Conservation (phyloP, 768 basidiomycete species). For the Dioszegia hungarica region DNA sequence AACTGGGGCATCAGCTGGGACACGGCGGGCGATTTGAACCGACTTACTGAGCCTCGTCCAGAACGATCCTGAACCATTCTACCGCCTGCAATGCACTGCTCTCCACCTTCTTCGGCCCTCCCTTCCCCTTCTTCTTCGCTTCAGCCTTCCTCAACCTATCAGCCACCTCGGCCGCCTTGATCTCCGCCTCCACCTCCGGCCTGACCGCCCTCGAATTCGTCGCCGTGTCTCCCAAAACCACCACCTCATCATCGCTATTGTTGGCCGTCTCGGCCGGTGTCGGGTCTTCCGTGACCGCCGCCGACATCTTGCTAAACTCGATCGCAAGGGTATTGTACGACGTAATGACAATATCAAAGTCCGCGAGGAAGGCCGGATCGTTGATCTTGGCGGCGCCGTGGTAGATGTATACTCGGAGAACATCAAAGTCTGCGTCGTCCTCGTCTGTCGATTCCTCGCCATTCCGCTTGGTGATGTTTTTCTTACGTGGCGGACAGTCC, state of each 20-base stretch:
- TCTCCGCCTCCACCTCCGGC: conserved; percentile 47
- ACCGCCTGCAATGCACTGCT: conserved; percentile 85
- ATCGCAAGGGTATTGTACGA: conserved; percentile 93
- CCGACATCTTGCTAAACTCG: conserved; percentile 86
- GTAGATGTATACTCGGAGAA: conserved; percentile 72
- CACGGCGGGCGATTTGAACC: not conserved
- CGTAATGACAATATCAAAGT: conserved; percentile 96
- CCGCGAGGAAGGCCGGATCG: conserved; percentile 78
- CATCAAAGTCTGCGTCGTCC: conserved; percentile 46
- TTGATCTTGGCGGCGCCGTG: conserved; percentile 84
- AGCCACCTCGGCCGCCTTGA: conserved; percentile 44
- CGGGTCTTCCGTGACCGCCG: conserved; percentile 59
- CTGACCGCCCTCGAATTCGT: conserved; percentile 50
- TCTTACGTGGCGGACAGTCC: conserved; percentile 26
- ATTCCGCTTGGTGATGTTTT: conserved; percentile 34
- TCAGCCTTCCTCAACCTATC: conserved; percentile 59
- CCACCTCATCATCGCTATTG: conserved; percentile 59
- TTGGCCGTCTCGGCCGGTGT: conserved; percentile 41
- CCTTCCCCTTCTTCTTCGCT: conserved; percentile 57
- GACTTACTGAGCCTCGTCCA: conserved; percentile 91
- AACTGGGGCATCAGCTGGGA: conserved; percentile 56
- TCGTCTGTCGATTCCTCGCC: conserved; percentile 31
- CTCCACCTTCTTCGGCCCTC: conserved; percentile 50
- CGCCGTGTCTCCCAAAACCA: conserved; percentile 64
- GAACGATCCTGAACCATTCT: conserved; percentile 91